These are phyloP conservation scores for Venturia oleaginea DNA, from an alignment of 2,329 filamentous ascomycete species.

Conservation along the genomic window DNA sequence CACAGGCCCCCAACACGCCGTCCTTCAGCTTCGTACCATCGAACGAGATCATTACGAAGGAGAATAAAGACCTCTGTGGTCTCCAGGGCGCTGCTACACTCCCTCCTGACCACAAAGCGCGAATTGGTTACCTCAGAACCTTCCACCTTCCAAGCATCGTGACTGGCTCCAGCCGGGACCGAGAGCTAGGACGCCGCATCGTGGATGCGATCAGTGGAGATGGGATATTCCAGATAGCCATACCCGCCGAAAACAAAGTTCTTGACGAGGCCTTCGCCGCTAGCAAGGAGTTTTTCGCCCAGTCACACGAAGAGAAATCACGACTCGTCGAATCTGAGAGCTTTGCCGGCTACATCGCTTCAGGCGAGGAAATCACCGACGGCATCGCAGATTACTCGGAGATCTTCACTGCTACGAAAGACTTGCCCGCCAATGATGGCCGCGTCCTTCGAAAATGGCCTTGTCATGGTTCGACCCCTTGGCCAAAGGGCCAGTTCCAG, in stretches of 20 bases:
- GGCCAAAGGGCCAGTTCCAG: slow-evolving; percentile 37
- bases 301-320: slow-evolving; percentile 30
- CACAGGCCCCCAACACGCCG: not conserved
- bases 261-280: slow-evolving; percentile 30
- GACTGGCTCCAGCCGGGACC: slow-evolving; percentile 27
- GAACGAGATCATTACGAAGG: not conserved
- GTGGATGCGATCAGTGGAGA: slow-evolving; percentile 36
- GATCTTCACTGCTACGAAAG: slow-evolving; percentile 45
- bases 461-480: slow-evolving; percentile 42
- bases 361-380: slow-evolving; percentile 32
- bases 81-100: slow-evolving; percentile 14
- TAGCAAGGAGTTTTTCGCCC: slow-evolving; percentile 34
- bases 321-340: slow-evolving; percentile 37
- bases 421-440: slow-evolving; percentile 31
- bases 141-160: slow-evolving; percentile 34
- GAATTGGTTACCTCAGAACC: slow-evolving; percentile 30
- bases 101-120: slow-evolving; percentile 24
- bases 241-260: slow-evolving; percentile 28
- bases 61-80: slow-evolving; percentile 2
- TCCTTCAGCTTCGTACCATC: not conserved
- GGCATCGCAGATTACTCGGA: slow-evolving; percentile 44
- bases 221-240: slow-evolving; percentile 40
- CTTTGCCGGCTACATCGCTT: slow-evolving; percentile 42
- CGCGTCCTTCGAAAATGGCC: slow-evolving; percentile 38
- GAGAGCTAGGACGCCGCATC: slow-evolving; percentile 32